A percentile compares a stretch with the other conserved stretches of the same genome.
Conservation (phyloP, 2,329 filamentous ascomycete species). For the Chaetoscypha palmicola region DNA sequence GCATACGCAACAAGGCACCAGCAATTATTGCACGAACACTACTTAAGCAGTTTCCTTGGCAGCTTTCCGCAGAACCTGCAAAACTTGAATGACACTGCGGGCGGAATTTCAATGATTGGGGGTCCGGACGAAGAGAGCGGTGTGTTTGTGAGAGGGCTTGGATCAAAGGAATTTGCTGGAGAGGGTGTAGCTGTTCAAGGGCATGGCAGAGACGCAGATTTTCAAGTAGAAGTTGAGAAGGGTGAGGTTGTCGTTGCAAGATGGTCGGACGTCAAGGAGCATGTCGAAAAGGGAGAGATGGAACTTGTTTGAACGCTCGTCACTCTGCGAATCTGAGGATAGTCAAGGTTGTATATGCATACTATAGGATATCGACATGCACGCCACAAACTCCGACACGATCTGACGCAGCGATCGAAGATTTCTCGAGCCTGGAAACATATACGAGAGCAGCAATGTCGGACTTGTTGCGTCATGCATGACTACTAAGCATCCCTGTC, state of each 20-base stretch:
- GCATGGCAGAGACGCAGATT: conserved; percentile 58
- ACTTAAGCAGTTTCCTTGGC: conserved; percentile 73
- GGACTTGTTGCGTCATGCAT: too few species aligned
- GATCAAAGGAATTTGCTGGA: conserved; percentile 50
- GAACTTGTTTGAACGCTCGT: conserved; percentile 28
- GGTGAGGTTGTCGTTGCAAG: conserved; percentile 27
- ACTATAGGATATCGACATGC: too few species aligned
- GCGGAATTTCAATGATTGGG: conserved; percentile 89
- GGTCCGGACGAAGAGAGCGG: conserved; percentile 73
- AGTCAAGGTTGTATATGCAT: too few species aligned
- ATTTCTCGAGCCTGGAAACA: too few species aligned
- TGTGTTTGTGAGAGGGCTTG: conserved; percentile 72
- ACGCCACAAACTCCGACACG: background rate
- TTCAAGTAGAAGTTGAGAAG: conserved; percentile 43
- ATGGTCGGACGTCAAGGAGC: conserved; percentile 25
- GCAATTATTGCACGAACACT: conserved; percentile 76
- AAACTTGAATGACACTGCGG: conserved; percentile 82
- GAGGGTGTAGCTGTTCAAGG: conserved; percentile 75
- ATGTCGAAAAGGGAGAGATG: conserved; percentile 48
- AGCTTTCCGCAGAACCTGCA: conserved; percentile 75
- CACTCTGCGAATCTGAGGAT: too few species aligned
- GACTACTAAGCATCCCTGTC: too few species aligned
- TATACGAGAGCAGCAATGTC: too few species aligned
- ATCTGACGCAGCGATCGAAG: too few species aligned
- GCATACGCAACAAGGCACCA: conserved; percentile 83